Percentiles rank a stretch among this genome's conserved stretches.
phyloP scores from a whole-genome alignment of 2,329 filamentous ascomycete species.

The Calonectria fujianensis region DNA sequence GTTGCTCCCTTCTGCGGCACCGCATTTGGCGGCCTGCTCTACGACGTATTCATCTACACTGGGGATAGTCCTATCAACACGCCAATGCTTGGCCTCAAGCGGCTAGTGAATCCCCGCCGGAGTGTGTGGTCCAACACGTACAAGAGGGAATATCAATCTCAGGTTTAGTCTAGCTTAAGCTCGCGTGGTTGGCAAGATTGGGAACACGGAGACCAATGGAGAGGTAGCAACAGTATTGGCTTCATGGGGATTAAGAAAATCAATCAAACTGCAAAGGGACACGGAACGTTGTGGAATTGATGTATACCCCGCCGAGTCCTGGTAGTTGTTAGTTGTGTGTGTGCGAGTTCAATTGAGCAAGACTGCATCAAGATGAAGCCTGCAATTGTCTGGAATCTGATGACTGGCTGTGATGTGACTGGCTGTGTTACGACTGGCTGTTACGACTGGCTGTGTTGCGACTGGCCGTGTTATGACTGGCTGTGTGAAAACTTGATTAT shows the following conservation, averaged over 20 bases:
- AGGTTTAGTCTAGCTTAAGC: constrained; percentile 43
- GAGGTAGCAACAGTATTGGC: constrained; percentile 1
- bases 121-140: constrained; percentile 63
- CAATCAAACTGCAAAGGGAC: constrained; percentile 27
- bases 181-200: background rate
- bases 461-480: background rate
- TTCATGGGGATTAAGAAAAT: background rate
- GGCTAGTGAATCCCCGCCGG: constrained; percentile 63
- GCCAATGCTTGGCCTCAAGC: constrained; percentile 77
- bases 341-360: constrained; percentile 5
- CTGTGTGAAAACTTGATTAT: background rate
- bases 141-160: constrained; percentile 47
- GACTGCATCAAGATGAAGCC: background rate
- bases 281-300: constrained; percentile 29
- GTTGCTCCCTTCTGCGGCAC: constrained; percentile 81
- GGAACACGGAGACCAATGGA: constrained; percentile 24
- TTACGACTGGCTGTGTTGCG: too few species aligned
- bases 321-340: background rate
- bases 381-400: background rate
- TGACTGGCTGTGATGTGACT: too few species aligned
- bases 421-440: too few species aligned
- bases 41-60: constrained; percentile 81
- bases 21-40: constrained; percentile 78
- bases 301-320: constrained; percentile 6
- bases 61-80: constrained; percentile 83